Evolutionary conservation across 192 early-diverging fungal genomes (phyloP), one percentile per base, ranked within the genome.

Genomic region (Rhizophagus clarus): DNA sequence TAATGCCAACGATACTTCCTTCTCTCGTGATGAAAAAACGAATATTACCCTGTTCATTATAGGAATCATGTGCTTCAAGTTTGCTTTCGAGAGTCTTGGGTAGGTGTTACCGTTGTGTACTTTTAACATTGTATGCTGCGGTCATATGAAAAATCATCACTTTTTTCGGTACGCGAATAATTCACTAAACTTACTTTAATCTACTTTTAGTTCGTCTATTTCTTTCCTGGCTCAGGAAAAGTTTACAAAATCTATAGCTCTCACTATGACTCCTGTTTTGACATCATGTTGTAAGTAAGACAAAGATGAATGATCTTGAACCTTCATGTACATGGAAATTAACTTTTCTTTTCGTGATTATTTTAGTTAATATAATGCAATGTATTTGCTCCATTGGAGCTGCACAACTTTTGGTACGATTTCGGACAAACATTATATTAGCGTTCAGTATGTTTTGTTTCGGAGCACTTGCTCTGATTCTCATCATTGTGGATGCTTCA

Each of bases 11-110:
- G 11, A 45, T 45, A 45, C 42, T 45, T 79, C 82, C 85, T 84
- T 91, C 88, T 84, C 89, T 86, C 80, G 66, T 26, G 29, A 45
- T 0, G 89, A 90, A 77, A 79, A 77, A 17, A 64, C 81, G 15
- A 89, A 90, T 76, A 61, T 90, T 51, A 51, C 84, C 63, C 76
- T 90, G 62, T 90, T 89, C 75, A 85, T 90, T 82, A 24, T 74
- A n/a, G 89, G 89, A 26, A 90, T 90, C 80, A 90, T 90, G 89
- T 63, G 79, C 73, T 89, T 88, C 82, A 89, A 89, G 82, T 90
- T 90, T 74, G 88, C 81, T 34, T 77, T 87, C 42, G 89, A 89
- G 87, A 61, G 26, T 72, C 14, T 34, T 1, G 12, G n/a, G 28
- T 68, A 29, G 12, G 63, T 68, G 32, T 42, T 24, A 42, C 40